Evolutionary conservation across 1,284 basidiomycete genomes (phyloP).

Genomic region (Veloporphyrellus conicus): DNA sequence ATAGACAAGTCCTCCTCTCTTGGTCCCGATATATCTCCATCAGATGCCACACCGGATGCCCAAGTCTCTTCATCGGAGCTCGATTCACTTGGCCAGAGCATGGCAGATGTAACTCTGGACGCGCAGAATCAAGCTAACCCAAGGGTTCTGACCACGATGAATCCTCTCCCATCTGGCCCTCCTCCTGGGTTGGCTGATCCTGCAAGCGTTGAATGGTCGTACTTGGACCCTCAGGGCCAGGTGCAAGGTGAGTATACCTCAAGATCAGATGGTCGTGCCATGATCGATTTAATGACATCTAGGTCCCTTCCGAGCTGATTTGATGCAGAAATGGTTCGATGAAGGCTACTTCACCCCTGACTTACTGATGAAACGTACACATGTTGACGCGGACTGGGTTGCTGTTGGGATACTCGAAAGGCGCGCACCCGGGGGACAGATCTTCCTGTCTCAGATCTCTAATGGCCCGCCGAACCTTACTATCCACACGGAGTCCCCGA

Average conservation of each 20-base stretch:
- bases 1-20: conserved; percentile 13
- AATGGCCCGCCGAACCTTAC: conserved; percentile 53
- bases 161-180: conserved; percentile 29
- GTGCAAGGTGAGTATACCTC: conserved; percentile 65
- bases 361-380: conserved; percentile 77
- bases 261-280: background rate
- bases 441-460: conserved; percentile 58
- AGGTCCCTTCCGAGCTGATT: conserved; percentile 87
- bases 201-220: conserved; percentile 81
- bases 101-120: conserved; percentile 20
- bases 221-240: conserved; percentile 85
- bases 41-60: conserved; percentile 4
- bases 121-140: conserved; percentile 8
- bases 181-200: conserved; percentile 54
- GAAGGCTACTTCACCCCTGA: conserved; percentile 88
- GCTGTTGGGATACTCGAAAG: conserved; percentile 56
- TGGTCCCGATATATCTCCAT: conserved; percentile 7
- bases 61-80: conserved; percentile 12
- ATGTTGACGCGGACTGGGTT: conserved; percentile 62
- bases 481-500: conserved; percentile 45
- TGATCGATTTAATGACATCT: conserved; percentile 14
- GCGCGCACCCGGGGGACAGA: conserved; percentile 49
- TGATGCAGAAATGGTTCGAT: conserved; percentile 97
- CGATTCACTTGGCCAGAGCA: conserved; percentile 9
- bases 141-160: conserved; percentile 15